These are phyloP conservation scores for Besnoitia besnoiti DNA, from an alignment of 169 alveolate species.

Conservation along the genomic window DNA sequence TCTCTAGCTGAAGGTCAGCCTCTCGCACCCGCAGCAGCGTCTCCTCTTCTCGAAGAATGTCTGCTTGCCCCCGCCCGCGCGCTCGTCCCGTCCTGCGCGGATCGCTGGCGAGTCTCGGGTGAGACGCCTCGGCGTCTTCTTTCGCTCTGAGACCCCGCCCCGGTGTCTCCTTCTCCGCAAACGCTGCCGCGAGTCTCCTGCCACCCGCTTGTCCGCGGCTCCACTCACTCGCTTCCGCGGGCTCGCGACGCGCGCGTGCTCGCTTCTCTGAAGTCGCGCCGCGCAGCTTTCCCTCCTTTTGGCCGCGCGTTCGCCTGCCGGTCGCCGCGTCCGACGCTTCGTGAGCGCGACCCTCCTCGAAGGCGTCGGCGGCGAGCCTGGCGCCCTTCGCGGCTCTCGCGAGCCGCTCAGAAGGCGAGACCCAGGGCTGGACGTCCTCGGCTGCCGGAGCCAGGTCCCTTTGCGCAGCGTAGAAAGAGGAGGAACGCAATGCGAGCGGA, in stretches of 20 bases:
- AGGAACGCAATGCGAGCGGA: background rate
- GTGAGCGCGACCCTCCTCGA: too few relatives aligned
- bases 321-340: too few relatives aligned
- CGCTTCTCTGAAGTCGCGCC: too few relatives aligned
- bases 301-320: too few relatives aligned
- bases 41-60: background rate
- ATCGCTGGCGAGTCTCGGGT: too few relatives aligned
- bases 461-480: background rate
- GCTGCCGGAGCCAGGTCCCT: background rate
- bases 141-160: background rate
- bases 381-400: background rate
- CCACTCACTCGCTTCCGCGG: too few relatives aligned
- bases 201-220: too few relatives aligned
- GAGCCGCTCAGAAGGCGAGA: background rate
- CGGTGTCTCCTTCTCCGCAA: background rate
- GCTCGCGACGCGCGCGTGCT: too few relatives aligned
- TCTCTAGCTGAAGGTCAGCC: background rate
- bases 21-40: conserved; percentile 1
- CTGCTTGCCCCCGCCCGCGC: background rate
- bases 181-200: too few relatives aligned
- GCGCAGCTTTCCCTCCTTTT: too few relatives aligned
- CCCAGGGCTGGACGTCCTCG: background rate
- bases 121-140: background rate
- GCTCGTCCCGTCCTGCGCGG: background rate
- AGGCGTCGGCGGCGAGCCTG: too few relatives aligned